These are phyloP conservation scores for Niebla homalea DNA, from an alignment of 495 filamentous ascomycete genomes.

Conservation along the genomic window DNA sequence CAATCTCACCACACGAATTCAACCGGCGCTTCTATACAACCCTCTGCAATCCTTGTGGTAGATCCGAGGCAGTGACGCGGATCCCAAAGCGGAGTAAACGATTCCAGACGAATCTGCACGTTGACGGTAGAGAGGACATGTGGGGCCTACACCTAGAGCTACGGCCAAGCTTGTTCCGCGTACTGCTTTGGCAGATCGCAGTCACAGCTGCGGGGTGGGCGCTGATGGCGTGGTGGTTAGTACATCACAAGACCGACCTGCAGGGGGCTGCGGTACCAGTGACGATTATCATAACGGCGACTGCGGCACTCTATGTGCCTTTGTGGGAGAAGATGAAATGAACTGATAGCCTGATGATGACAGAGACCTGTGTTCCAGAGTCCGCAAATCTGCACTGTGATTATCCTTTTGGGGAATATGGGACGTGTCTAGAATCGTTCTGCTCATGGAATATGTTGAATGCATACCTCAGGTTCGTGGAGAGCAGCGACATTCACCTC, in stretches of 20 bases:
- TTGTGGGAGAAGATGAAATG: conserved; percentile 1
- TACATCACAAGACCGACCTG: background rate
- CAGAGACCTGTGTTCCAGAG: too few species aligned
- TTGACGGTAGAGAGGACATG: conserved; percentile 8
- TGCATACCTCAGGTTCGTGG: too few species aligned
- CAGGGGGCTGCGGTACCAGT: conserved; percentile 1
- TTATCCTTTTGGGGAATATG: too few species aligned
- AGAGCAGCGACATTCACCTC: too few species aligned
- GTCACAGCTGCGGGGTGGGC: conserved; percentile 2
- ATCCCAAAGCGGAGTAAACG: conserved; percentile 6
- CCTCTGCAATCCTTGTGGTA: conserved; percentile 8
- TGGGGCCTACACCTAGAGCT: conserved; percentile 8
- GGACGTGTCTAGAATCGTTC: too few species aligned
- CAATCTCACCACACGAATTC: conserved; percentile 17
- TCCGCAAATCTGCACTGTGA: too few species aligned
- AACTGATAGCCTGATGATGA: too few species aligned
- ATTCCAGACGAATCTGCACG: conserved; percentile 5
- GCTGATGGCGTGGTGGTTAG: conserved; percentile 3
- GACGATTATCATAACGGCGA: background rate
- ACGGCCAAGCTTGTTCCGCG: background rate
- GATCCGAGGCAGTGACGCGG: background rate
- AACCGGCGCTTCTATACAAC: conserved; percentile 17
- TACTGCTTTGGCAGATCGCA: conserved; percentile 5
- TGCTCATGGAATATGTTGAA: too few species aligned
- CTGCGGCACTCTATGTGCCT: background rate